Evolutionary conservation across 805 yeast species (phyloP).

Genomic region (Dipodascopsis tothii): DNA sequence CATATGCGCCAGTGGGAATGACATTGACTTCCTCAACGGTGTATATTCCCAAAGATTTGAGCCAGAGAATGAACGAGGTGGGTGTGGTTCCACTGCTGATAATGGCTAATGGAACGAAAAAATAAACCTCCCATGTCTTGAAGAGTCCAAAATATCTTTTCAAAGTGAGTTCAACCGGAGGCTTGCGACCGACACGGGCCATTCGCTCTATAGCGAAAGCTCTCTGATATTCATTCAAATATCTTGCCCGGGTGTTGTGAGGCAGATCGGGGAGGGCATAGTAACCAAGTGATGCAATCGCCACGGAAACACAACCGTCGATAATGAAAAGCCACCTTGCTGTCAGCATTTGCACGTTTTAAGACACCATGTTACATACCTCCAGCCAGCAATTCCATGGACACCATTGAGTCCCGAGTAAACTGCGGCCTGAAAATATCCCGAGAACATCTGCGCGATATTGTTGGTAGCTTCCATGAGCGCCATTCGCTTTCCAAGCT

Average conservation of each 20-base stretch:
- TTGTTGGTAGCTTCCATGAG: constrained; percentile 30
- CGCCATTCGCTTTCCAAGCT: constrained; percentile 26
- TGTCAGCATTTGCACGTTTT: too few species aligned
- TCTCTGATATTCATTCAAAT: constrained; percentile 8
- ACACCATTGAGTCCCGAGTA: constrained; percentile 23
- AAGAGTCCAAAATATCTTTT: constrained; percentile 3
- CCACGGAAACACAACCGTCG: constrained; percentile 46
- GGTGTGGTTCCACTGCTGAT: constrained; percentile 11
- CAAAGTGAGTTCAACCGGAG: constrained; percentile 10
- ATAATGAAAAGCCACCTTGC: constrained; percentile 59
- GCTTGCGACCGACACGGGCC: constrained; percentile 17
- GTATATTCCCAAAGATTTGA: constrained; percentile 26
- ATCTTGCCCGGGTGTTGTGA: constrained; percentile 10
- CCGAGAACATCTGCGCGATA: constrained; percentile 36
- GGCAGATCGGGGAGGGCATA: constrained; percentile 16
- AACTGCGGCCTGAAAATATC: constrained; percentile 50
- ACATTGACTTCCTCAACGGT: constrained; percentile 28
- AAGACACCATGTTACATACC: too few species aligned
- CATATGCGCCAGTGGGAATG: constrained; percentile 33
- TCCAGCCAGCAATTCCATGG: constrained; percentile 33
- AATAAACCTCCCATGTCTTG: constrained; percentile 14
- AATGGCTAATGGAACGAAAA: constrained; percentile 13
- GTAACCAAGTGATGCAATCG: constrained; percentile 34
- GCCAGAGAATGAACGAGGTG: constrained; percentile 26
- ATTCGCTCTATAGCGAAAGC: constrained; percentile 15